Percentiles rank a stretch among this genome's conserved stretches.
Conservation (phyloP, 352 stramenopile species). For the Aphanomyces astaci region DNA sequence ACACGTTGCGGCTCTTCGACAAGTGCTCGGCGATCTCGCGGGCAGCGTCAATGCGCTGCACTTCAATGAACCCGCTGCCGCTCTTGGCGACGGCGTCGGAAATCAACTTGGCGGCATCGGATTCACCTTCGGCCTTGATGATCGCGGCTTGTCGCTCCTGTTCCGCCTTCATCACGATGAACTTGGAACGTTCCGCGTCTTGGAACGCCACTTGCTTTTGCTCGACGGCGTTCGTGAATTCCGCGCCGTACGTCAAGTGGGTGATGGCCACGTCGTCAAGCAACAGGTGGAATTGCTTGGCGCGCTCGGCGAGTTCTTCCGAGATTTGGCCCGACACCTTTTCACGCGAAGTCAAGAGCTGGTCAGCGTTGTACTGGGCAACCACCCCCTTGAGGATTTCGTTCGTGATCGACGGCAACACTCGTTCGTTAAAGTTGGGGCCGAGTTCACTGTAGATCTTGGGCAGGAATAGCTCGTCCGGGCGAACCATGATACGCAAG, state of each 20-base stretch:
- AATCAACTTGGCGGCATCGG: slow-evolving; percentile 96
- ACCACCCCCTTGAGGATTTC: slow-evolving; percentile 92
- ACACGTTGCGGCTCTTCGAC: slow-evolving; percentile 95
- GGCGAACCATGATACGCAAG: slow-evolving; percentile 92
- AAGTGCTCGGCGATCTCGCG: slow-evolving; percentile 98
- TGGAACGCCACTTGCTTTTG: slow-evolving; percentile 99
- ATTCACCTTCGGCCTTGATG: slow-evolving; percentile 95
- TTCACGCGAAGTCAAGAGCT: slow-evolving; percentile 98
- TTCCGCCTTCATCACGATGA: slow-evolving; percentile 98
- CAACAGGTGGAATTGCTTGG: slow-evolving; percentile 95
- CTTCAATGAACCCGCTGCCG: slow-evolving; percentile 97
- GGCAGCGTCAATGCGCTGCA: slow-evolving; percentile 99
- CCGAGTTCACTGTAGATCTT: slow-evolving; percentile 97
- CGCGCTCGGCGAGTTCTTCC: slow-evolving; percentile 93
- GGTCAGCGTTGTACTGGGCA: slow-evolving; percentile 99
- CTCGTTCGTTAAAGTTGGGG: slow-evolving; percentile 96
- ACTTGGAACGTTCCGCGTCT: slow-evolving; percentile 99
- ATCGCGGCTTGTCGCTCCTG: slow-evolving; percentile 93
- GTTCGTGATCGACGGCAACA: slow-evolving; percentile 98
- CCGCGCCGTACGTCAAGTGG: slow-evolving; percentile 97
- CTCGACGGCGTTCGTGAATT: slow-evolving; percentile 99
- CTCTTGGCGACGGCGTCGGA: slow-evolving; percentile 97
- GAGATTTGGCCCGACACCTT: slow-evolving; percentile 97
- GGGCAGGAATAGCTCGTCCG: slow-evolving; percentile 91
- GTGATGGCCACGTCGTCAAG: slow-evolving; percentile 99